Evolutionary conservation across 164 flowering plant species (phyloP), one percentile per base, ranked within the genome.

Genomic region (Berberis vulgaris): DNA sequence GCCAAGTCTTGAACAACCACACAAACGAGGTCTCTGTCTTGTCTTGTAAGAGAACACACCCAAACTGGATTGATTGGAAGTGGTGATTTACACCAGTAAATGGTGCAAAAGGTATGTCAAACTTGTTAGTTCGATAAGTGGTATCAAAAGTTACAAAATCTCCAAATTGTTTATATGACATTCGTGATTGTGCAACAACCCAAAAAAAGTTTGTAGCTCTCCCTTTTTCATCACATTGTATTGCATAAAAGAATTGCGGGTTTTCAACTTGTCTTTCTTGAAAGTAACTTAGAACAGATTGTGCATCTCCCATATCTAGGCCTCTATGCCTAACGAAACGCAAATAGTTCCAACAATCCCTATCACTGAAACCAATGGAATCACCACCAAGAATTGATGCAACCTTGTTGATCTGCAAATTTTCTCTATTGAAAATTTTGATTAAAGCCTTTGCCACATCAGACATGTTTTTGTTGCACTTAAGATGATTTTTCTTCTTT

Each of bases 121-220:
- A 56, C 43, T 56, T 56, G 9, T 56, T 56, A 4, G 59, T 56
- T 7, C 8, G 5, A 38, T 56, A 58, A 1, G 60, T 58, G 5
- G 46, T 58, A 6, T 58, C 61, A 58, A 58, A 58, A 2, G 46
- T 58, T 40, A 58, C 46, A 10, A 58, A 3, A 58, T 58, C 46
- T 4, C 46, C 46, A 43, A 58, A 58, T 2, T 56, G 43, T 3
- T 56, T 8, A 38, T 56, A 56, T 40, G 59, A 2, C 59, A 56
- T 56, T 5, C 43, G 59, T 6, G 59, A 56, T 39, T 43, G 5
- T 2, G 59, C 4, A 56, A 39, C 43, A 12, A 56, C 59, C 46
- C 46, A 58, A 43, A 58, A 58, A 7, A 54, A 54, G 39, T 58
- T 42, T 42, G 26, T 6, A 42, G 46, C 46, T 6, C 46, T 58